Conservation (phyloP, 495 filamentous ascomycete genomes). For the Penicillium parvum region DNA sequence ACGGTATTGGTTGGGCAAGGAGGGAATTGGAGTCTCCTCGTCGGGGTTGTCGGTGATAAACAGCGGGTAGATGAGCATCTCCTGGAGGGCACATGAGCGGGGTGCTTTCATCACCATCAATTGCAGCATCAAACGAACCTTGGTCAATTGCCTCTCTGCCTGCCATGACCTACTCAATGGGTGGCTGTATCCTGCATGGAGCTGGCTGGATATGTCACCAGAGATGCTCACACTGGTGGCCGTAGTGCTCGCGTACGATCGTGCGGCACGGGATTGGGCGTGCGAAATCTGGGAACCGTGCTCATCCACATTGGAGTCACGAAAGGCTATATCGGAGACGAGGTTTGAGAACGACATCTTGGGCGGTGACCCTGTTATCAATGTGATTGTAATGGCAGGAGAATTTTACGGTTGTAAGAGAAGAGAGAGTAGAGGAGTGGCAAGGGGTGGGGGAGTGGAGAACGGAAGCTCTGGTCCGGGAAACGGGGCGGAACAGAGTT, state of each 20-base stretch:
- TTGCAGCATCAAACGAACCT: slow-evolving; percentile 51
- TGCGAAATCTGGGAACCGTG: slow-evolving; percentile 67
- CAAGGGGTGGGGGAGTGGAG: not conserved
- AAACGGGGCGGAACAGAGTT: not conserved
- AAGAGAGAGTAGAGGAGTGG: not conserved
- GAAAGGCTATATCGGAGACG: slow-evolving; percentile 77
- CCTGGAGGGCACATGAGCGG: slow-evolving; percentile 34
- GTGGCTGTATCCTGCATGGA: slow-evolving; percentile 93
- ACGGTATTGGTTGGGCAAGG: slow-evolving; percentile 81
- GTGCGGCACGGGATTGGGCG: slow-evolving; percentile 62
- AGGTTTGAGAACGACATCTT: slow-evolving; percentile 88
- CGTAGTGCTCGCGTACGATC: slow-evolving; percentile 80
- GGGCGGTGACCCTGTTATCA: too few species aligned
- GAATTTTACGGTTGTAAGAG: not conserved
- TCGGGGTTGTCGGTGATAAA: slow-evolving; percentile 94
- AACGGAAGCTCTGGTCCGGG: not conserved
- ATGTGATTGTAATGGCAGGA: not conserved
- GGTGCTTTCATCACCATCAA: not conserved
- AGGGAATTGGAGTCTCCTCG: slow-evolving; percentile 85
- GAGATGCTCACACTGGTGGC: slow-evolving; percentile 93
- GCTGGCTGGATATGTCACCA: slow-evolving; percentile 88
- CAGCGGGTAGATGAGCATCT: slow-evolving; percentile 96
- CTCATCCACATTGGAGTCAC: slow-evolving; percentile 53
- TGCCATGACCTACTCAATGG: slow-evolving; percentile 91
- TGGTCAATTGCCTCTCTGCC: slow-evolving; percentile 92